These are phyloP conservation scores for Chrysopogon serrulatus DNA, from an alignment of 176 grass and related monocot species.

Conservation along the genomic window DNA sequence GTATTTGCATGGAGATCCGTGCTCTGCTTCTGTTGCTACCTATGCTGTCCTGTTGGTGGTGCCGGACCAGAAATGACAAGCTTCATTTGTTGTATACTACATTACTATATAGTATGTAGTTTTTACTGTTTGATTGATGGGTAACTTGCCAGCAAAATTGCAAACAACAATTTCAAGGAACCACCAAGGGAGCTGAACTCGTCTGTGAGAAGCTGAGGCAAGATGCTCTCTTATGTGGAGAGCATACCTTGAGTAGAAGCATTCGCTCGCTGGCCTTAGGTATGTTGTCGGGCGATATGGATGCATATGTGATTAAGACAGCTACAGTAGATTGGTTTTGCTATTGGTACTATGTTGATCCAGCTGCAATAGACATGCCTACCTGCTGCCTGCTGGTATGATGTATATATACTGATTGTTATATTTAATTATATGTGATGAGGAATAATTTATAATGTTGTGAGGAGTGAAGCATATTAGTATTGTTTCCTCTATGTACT, in stretches of 20 bases:
- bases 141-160: not conserved
- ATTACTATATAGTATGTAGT: not conserved
- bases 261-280: not conserved
- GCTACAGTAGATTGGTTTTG: not conserved
- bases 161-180: not conserved
- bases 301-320: not conserved
- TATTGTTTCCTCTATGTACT: not conserved
- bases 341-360: not conserved
- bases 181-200: not conserved
- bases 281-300: not conserved
- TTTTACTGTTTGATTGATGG: not conserved
- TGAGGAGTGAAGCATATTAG: not conserved
- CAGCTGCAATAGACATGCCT: not conserved
- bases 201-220: not conserved
- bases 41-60: not conserved
- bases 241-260: not conserved
- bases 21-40: not conserved
- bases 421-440: not conserved
- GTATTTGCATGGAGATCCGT: not conserved
- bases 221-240: not conserved
- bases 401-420: not conserved
- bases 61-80: not conserved
- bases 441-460: not conserved
- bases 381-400: not conserved
- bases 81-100: not conserved